phyloP scores from a whole-genome alignment of 2,329 filamentous ascomycete genomes.

The Fusarium sp. region DNA sequence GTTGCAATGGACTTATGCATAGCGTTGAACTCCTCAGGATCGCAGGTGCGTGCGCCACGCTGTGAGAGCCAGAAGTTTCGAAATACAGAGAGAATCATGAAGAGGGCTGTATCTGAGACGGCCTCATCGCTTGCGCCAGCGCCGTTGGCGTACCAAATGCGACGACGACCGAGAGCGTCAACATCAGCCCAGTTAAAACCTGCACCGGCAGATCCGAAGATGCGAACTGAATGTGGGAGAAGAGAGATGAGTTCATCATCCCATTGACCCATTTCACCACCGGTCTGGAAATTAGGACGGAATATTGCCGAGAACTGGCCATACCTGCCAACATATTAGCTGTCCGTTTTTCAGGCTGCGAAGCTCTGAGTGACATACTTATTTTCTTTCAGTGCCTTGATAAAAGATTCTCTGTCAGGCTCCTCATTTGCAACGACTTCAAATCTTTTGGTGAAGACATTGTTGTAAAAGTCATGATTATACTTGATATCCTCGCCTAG shows the following conservation, averaged over 20 bases:
- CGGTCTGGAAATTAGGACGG: conserved; percentile 71
- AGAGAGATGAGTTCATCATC: conserved; percentile 67
- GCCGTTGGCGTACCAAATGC: conserved; percentile 61
- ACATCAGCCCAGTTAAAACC: conserved; percentile 75
- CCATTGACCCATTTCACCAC: conserved; percentile 74
- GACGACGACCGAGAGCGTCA: conserved; percentile 54
- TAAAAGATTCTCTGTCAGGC: conserved; percentile 55
- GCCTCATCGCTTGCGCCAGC: conserved; percentile 59
- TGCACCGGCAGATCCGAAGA: conserved; percentile 72
- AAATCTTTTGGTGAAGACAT: conserved; percentile 57
- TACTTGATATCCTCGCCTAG: conserved; percentile 63
- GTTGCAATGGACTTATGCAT: conserved; percentile 40
- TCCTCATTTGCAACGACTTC: conserved; percentile 56
- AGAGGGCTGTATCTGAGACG: conserved; percentile 59
- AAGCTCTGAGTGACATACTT: conserved; percentile 11
- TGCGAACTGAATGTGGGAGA: conserved; percentile 65
- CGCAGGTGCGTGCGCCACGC: conserved; percentile 33
- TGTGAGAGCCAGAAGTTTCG: conserved; percentile 63
- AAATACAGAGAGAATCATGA: conserved; percentile 61
- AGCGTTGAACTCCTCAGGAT: conserved; percentile 28
- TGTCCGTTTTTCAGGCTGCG: rapidly evolving
- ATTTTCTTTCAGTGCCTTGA: conserved; percentile 56
- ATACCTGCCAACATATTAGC: conserved; percentile 26
- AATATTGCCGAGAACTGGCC: conserved; percentile 58
- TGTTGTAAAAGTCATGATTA: conserved; percentile 58